Base-by-base conservation (phyloP, 352 stramenopile species). In the Pythium aphanidermatum region DNA sequence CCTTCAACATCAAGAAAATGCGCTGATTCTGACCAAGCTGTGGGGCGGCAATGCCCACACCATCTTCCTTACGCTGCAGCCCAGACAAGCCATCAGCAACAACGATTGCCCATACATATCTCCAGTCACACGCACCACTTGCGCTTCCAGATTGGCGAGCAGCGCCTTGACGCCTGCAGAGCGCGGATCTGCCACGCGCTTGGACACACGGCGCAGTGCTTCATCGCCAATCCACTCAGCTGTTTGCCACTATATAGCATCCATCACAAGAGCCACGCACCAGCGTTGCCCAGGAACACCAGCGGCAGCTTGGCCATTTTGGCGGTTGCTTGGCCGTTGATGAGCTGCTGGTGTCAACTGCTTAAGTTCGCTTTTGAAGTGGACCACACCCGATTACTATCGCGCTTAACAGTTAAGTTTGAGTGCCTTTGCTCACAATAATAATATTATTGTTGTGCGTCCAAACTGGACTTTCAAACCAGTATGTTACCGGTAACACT, bases 1-100 rank as follows among this genome's bases (percentile, higher is more conserved):
- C 62, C 46, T 86, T 78, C 35, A 89, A 65, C 77, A 89, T 90
- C 31, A 92, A 61, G 51, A 92, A 92, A 58, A 90, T 77, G 44
- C 81, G 78, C 51, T 78, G 37, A 46, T 88, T 92, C 51, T 83
- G 63, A 0, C 75, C 81, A 0, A 92, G 52, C 46, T 92, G 81
- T 14, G 81, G 77, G 10, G 74, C 81, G 13, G 81, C 81, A 36
- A 92, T 81, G 17, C 81, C 81, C 23, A 92, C 71, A 10, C 81
- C 77, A 28, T 72, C 67, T 38, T 89, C 69, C 24, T 73, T 56
- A 7, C 73, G 70, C 80, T 92, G 46, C 11, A 35, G 4, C 19
- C 14, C 19, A 32, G 10, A 17, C 11, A 51, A 26, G 6, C 7
- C 17, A 17, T 2, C 34, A 47, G 6, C 9, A 21, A 21, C 21